phyloP scores from a whole-genome alignment of 2,329 filamentous ascomycete species.

The Coniochaeta ligniaria region DNA sequence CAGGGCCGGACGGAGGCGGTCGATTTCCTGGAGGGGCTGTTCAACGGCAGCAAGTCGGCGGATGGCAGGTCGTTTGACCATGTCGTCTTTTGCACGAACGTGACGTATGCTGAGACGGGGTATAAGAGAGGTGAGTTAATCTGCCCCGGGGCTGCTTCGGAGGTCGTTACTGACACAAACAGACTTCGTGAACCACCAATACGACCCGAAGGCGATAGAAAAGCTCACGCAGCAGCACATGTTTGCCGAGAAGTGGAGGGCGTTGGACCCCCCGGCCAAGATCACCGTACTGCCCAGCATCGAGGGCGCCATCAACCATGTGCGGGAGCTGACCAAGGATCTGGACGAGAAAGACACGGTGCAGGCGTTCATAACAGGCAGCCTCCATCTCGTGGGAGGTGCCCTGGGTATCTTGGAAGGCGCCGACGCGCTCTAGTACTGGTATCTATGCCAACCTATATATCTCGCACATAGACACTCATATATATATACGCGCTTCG shows the following conservation, averaged over 20 bases:
- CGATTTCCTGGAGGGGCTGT: constrained; percentile 58
- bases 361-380: constrained; percentile 47
- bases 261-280: constrained; percentile 36
- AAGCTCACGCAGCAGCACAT: constrained; percentile 42
- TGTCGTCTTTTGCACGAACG: constrained; percentile 78
- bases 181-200: constrained; percentile 51
- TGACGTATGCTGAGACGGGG: constrained; percentile 51
- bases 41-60: constrained; percentile 25
- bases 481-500: neutral
- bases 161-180: constrained; percentile 8
- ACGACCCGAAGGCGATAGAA: constrained; percentile 41
- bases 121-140: constrained; percentile 4
- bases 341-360: constrained; percentile 11
- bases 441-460: constrained; percentile 2
- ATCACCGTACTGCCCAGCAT: constrained; percentile 44
- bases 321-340: constrained; percentile 22
- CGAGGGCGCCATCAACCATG: constrained; percentile 45
- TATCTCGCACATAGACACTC: neutral
- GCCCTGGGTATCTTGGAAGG: constrained; percentile 15
- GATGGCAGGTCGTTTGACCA: constrained; percentile 48
- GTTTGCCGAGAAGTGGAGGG: constrained; percentile 43
- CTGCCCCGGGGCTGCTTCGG: neutral
- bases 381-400: constrained; percentile 54
- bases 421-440: constrained; percentile 17
- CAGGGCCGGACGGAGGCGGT: constrained; percentile 70